Evolutionary conservation across 73 alveolate genomes (phyloP).

Genomic region (Breviolum minutum): DNA sequence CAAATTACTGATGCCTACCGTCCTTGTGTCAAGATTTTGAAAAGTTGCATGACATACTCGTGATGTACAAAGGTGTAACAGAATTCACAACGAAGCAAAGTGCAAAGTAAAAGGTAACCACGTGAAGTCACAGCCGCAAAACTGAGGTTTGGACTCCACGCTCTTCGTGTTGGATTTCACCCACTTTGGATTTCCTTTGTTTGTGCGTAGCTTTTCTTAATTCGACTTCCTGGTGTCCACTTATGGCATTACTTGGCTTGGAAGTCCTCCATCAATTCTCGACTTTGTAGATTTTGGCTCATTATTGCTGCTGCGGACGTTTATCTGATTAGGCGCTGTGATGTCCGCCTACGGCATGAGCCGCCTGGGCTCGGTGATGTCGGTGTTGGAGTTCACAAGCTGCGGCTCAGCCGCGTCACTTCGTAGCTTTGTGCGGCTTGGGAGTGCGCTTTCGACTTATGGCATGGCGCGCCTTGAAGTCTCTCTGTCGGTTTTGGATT

Average conservation of each 20-base stretch:
- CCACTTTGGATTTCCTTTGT: constrained; percentile 45
- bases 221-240: neutral
- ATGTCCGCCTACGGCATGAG: constrained; percentile 94
- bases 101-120: neutral
- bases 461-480: constrained; percentile 81
- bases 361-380: constrained; percentile 82
- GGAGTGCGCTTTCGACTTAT: constrained; percentile 62
- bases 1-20: no score
- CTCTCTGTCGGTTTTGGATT: constrained; percentile 54
- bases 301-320: constrained; percentile 67
- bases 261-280: neutral
- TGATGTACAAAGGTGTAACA: neutral
- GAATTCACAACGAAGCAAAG: neutral
- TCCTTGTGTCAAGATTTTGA: no score
- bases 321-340: constrained; percentile 57
- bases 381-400: constrained; percentile 44
- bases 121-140: neutral
- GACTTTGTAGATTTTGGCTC: constrained; percentile 84
- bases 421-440: constrained; percentile 83
- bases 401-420: constrained; percentile 47
- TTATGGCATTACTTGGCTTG: constrained; percentile 79
- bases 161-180: constrained; percentile 59
- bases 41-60: neutral
- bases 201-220: constrained; percentile 63
- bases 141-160: constrained; percentile 70